Base-by-base conservation (phyloP, 2,329 filamentous ascomycete species). In the Penicillium sp. region DNA sequence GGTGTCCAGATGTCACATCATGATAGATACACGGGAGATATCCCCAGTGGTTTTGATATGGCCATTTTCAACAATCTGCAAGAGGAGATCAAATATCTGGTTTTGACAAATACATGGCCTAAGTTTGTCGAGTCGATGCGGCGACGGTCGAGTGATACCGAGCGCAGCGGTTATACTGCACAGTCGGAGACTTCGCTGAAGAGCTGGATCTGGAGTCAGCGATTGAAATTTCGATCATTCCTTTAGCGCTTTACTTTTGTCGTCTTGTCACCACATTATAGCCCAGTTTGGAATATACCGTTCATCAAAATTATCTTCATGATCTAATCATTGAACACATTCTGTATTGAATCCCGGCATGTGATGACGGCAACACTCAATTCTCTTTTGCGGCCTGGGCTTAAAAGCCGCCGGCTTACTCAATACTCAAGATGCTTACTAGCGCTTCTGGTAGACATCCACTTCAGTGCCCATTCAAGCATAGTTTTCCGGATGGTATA, bases 81-180 rank as follows among this genome's bases (percentile, higher is more conserved):
- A 35, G 51, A 53, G 3, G 50, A 57, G n/a, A 57, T 57, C 19
- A 57, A 57, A 26, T 48, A 53, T n/a, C 24, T 57, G 22, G 51
- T 57, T 7, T 27, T 57, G 22, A 57, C 55, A 16, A 53, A 57
- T 27, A 57, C 55, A 7, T 57, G 51, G 50, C 49, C 50, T 33
- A 53, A 50, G 10, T 57, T 53, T 19, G 31, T 53, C 3, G 39
- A 53, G 7, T 49, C 55, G 19, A 54, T 57, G 46, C 46, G 47
- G 5, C 50, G 55, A 37, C 46, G 39, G 8, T 57, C 55, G 37
- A 41, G 7, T 5, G 55, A 57, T n/a, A 33, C 46, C 5, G 46
- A 53, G 14, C 33, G 50, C 16, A 57, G 44, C 21, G 50, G 45
- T 22, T 35, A 14, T 31, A 44, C 37, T 16, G 13, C 16, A 22